phyloP scores from a whole-genome alignment of 2,329 filamentous ascomycete genomes.

The Neocucurbitaria cava region DNA sequence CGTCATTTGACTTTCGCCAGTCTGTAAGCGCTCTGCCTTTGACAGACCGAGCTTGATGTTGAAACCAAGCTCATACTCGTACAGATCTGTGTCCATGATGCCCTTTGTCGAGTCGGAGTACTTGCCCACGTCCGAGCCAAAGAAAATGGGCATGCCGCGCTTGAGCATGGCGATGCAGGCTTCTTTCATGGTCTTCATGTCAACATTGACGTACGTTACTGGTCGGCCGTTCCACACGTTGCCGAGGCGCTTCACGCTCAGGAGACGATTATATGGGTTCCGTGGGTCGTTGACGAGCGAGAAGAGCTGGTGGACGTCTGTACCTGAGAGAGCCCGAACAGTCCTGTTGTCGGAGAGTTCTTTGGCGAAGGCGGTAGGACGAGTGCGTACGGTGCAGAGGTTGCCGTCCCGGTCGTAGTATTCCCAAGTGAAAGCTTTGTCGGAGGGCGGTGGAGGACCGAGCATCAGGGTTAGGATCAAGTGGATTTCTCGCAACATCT shows the following conservation, averaged over 20 bases:
- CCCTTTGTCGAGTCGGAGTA: slow-evolving; percentile 72
- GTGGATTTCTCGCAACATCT: slow-evolving; percentile 82
- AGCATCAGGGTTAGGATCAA: slow-evolving; percentile 82
- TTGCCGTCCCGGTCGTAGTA: slow-evolving; percentile 74
- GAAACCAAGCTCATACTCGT: slow-evolving; percentile 85
- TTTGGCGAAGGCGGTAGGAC: slow-evolving; percentile 74
- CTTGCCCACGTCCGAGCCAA: slow-evolving; percentile 87
- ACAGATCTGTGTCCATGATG: slow-evolving; percentile 80
- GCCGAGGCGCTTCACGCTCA: slow-evolving; percentile 80
- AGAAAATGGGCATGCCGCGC: slow-evolving; percentile 82
- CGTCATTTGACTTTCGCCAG: slow-evolving; percentile 83
- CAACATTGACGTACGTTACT: slow-evolving; percentile 83
- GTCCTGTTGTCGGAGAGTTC: slow-evolving; percentile 68
- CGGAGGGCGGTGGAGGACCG: slow-evolving; percentile 75
- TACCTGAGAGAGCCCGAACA: slow-evolving; percentile 64
- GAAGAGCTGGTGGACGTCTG: slow-evolving; percentile 72
- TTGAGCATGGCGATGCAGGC: slow-evolving; percentile 80
- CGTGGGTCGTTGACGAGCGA: slow-evolving; percentile 87
- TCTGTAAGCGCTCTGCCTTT: slow-evolving; percentile 76
- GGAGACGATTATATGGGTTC: slow-evolving; percentile 72
- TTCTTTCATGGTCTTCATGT: slow-evolving; percentile 73
- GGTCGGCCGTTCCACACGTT: slow-evolving; percentile 80
- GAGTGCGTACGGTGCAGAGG: slow-evolving; percentile 67
- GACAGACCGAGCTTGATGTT: slow-evolving; percentile 75
- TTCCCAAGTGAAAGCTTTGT: slow-evolving; percentile 78